These are phyloP conservation scores for Ilyonectria sp. DNA, from an alignment of 2,329 filamentous ascomycete species.

Conservation along the genomic window DNA sequence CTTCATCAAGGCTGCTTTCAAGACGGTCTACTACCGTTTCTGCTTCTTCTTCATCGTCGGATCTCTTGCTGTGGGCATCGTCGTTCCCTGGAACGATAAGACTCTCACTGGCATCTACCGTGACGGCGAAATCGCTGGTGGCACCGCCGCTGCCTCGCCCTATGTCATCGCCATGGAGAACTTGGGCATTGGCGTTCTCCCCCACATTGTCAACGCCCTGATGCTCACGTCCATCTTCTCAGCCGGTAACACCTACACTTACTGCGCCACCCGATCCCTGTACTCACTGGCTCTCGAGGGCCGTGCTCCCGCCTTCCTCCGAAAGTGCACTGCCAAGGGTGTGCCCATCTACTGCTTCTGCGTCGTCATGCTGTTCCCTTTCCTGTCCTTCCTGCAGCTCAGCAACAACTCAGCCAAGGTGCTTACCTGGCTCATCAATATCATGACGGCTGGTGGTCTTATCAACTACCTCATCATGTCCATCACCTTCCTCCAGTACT, in stretches of 20 bases:
- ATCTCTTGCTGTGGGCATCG: conserved; percentile 75
- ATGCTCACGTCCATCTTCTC: conserved; percentile 62
- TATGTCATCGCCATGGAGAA: conserved; percentile 76
- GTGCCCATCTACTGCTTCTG: conserved; percentile 73
- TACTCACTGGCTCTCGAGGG: conserved; percentile 67
- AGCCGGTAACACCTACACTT: conserved; percentile 67
- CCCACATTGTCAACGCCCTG: conserved; percentile 71
- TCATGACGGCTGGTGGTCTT: conserved; percentile 71
- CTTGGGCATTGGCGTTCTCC: conserved; percentile 66
- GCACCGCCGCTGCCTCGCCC: conserved; percentile 70
- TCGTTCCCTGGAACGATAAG: conserved; percentile 76
- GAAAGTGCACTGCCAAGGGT: conserved; percentile 72
- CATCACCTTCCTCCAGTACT: conserved; percentile 62
- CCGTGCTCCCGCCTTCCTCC: conserved; percentile 66
- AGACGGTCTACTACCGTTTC: conserved; percentile 81
- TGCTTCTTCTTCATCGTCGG: conserved; percentile 81
- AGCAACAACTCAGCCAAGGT: conserved; percentile 64
- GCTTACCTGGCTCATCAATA: conserved; percentile 68
- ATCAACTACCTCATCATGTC: conserved; percentile 74
- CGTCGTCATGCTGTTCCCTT: conserved; percentile 67
- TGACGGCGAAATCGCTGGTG: conserved; percentile 50
- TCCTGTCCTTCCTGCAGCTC: conserved; percentile 68
- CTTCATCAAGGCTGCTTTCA: conserved; percentile 78
- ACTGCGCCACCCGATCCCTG: conserved; percentile 65
- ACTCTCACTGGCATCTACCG: conserved; percentile 67